These are phyloP conservation scores for Lachancea quebecensis DNA, from an alignment of 805 yeast genomes.

Conservation along the genomic window DNA sequence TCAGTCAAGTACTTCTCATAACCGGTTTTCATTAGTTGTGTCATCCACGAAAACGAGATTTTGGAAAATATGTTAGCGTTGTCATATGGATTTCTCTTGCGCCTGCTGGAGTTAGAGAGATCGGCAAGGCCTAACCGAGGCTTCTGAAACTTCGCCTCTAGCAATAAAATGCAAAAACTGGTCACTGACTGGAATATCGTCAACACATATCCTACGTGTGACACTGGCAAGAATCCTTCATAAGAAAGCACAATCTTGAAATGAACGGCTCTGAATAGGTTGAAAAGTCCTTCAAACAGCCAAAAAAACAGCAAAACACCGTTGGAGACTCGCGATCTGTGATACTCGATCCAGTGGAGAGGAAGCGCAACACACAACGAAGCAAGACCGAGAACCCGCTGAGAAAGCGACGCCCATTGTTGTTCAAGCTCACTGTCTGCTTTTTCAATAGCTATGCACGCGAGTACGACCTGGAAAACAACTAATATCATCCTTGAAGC, in stretches of 20 bases:
- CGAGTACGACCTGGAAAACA: slow-evolving; percentile 26
- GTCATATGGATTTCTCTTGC: slow-evolving; percentile 34
- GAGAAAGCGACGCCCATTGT: slow-evolving; percentile 15
- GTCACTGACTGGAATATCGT: slow-evolving; percentile 30
- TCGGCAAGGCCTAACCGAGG: slow-evolving; percentile 39
- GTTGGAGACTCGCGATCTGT: slow-evolving; percentile 55
- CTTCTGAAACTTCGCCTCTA: slow-evolving; percentile 37
- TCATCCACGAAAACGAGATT: slow-evolving; percentile 88
- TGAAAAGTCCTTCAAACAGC: slow-evolving; percentile 50
- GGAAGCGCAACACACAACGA: slow-evolving; percentile 44
- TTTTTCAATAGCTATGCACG: slow-evolving; percentile 14
- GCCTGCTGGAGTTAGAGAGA: slow-evolving; percentile 23
- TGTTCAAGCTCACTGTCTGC: slow-evolving; percentile 17
- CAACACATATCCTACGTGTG: slow-evolving; percentile 24
- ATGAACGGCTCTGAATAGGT: slow-evolving; percentile 39
- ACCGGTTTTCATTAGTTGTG: slow-evolving; percentile 72
- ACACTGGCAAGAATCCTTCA: slow-evolving; percentile 23
- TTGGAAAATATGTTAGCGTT: slow-evolving; percentile 60
- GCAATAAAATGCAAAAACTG: slow-evolving; percentile 28
- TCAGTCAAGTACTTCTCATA: slow-evolving; percentile 47
- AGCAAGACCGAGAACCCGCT: slow-evolving; percentile 27
- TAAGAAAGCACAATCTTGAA: slow-evolving; percentile 31
- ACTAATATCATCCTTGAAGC: slow-evolving; percentile 32
- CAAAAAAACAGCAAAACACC: slow-evolving; percentile 70
- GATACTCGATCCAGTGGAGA: slow-evolving; percentile 67